phyloP scores from a whole-genome alignment of 2,329 filamentous ascomycete genomes.

The Xylaria sp. region DNA sequence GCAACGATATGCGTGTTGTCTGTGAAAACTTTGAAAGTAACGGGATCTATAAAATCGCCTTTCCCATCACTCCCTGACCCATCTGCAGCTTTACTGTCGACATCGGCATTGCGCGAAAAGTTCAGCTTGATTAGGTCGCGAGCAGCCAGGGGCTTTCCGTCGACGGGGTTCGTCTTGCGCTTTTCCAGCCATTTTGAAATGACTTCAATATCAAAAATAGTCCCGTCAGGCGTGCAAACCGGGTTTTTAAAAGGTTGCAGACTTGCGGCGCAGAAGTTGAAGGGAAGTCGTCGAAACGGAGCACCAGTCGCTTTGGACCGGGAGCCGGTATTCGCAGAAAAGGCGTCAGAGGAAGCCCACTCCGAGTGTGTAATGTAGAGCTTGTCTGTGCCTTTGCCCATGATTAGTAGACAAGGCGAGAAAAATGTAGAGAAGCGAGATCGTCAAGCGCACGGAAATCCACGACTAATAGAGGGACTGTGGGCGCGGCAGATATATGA shows the following conservation, averaged over 20 bases:
- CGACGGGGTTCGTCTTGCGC: constrained; percentile 90
- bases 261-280: constrained; percentile 97
- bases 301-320: constrained; percentile 66
- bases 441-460: neutral
- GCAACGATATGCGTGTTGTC: constrained; percentile 98
- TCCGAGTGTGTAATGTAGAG: constrained; percentile 92
- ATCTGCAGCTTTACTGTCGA: constrained; percentile 58
- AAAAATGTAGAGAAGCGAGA: neutral
- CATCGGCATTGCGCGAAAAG: constrained; percentile 89
- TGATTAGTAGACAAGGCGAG: constrained; percentile 39
- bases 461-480: neutral
- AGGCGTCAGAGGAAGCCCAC: constrained; percentile 92
- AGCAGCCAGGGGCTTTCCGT: constrained; percentile 80
- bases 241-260: constrained; percentile 95
- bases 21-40: constrained; percentile 97
- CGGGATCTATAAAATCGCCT: constrained; percentile 91
- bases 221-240: constrained; percentile 88
- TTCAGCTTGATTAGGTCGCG: constrained; percentile 90
- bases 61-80: constrained; percentile 62
- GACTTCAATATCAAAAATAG: constrained; percentile 94
- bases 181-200: constrained; percentile 95
- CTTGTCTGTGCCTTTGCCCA: constrained; percentile 68
- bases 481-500: neutral
- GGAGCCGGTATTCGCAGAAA: constrained; percentile 79
- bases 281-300: constrained; percentile 88